These are phyloP conservation scores for Termitomyces sp. DNA, from an alignment of 768 basidiomycete species.

Conservation along the genomic window DNA sequence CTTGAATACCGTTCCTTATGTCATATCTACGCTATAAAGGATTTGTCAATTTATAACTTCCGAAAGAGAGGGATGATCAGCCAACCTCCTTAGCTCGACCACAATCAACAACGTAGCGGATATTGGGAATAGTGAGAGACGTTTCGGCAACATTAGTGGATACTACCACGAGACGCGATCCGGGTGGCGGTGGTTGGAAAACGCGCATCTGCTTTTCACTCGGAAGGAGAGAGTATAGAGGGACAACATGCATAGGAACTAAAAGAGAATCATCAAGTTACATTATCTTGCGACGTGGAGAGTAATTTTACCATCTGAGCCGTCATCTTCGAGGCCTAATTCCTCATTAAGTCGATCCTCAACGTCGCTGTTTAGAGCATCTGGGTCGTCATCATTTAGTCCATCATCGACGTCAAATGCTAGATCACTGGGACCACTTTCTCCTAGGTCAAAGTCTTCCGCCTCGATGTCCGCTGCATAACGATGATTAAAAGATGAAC, in stretches of 20 bases:
- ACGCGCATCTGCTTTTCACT: constrained; percentile 95
- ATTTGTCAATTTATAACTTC: neutral
- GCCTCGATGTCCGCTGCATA: constrained; percentile 67
- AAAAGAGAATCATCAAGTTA: constrained; percentile 2
- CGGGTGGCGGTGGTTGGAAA: constrained; percentile 80
- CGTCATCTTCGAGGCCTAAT: constrained; percentile 59
- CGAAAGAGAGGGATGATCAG: neutral
- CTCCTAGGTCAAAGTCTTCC: constrained; percentile 77
- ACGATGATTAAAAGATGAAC: constrained; percentile 6
- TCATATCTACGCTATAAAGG: constrained; percentile 76
- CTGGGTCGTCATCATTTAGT: constrained; percentile 61
- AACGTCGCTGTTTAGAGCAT: constrained; percentile 73
- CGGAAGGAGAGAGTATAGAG: constrained; percentile 88
- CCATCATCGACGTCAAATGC: constrained; percentile 69
- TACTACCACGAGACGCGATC: constrained; percentile 85
- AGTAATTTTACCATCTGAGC: constrained; percentile 54
- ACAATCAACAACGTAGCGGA: constrained; percentile 97
- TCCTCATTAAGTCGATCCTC: constrained; percentile 55
- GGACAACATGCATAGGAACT: constrained; percentile 95
- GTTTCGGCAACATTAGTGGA: constrained; percentile 98
- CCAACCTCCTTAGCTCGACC: constrained; percentile 91
- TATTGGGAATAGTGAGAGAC: constrained; percentile 93
- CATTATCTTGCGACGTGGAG: neutral
- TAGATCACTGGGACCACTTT: constrained; percentile 41
- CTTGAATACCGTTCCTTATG: constrained; percentile 75